Evolutionary conservation across 2,329 filamentous ascomycete species (phyloP), one percentile per base, ranked within the genome.

Genomic region (Neonectria magnoliae): DNA sequence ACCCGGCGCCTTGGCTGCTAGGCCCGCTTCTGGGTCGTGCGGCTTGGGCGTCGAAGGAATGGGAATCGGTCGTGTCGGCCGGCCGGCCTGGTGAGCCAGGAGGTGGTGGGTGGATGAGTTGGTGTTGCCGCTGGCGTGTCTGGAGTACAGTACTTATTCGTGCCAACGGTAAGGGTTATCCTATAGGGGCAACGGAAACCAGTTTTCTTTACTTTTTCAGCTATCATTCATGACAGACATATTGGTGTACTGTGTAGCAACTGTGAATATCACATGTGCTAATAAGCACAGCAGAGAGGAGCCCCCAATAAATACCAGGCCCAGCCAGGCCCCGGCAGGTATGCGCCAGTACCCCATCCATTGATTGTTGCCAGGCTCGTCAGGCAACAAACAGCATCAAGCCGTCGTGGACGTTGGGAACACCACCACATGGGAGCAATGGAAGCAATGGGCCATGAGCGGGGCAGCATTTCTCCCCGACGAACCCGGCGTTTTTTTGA

Each of bases 391-490:
- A 18, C 29, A 33, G 8, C 16, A 51, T 25, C 25, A 16, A 48
- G 20, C 22, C 44, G 6, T 16, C 1, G 20, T 27, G 13, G 22
- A 48, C 25, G 22, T 4, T 16, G 16, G 48, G n/a, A 31, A 31
- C 33, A 20, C 27, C 27, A n/a, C 9, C n/a, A 27, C 10, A 18
- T 42, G 38, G 38, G 38, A 33, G 38, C 13, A 53, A 55, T 58
- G 45, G 44, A 55, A 36, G 31, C 50, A 55, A 59, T 59, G 50
- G 38, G n/a, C 38, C 38, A 57, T 38, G 51, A 59, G 60, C 60
- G 60, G 60, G 60, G 60, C 60, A 54, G 42, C 55, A 63, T 63
- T 63, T 63, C 60, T 63, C 55, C 50, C 55, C 50, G 41, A 58
- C n/a, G 42, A 60, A 60, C 10, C 48, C 41, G 57, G 57, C 57